Conservation (phyloP, 2,329 filamentous ascomycete species). For the Stachybotrys chartarum region DNA sequence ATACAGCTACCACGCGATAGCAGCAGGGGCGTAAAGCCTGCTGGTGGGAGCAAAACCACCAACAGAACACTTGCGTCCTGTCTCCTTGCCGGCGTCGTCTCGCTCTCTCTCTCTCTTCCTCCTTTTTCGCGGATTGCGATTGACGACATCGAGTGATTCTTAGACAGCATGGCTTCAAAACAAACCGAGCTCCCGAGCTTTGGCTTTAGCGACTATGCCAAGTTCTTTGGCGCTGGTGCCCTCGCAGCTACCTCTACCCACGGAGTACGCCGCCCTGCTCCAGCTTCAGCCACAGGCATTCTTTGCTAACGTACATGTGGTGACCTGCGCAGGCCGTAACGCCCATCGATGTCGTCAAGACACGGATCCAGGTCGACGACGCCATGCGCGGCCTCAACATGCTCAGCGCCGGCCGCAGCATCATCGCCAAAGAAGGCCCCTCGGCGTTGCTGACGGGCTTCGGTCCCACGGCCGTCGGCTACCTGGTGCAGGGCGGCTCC, state of each 20-base stretch:
- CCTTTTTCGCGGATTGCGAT: neutral
- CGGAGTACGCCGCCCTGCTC: conserved; percentile 28
- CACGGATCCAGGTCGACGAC: conserved; percentile 84
- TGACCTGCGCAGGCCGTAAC: conserved; percentile 35
- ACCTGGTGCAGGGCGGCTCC: conserved; percentile 83
- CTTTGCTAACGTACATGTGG: neutral
- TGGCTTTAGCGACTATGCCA: conserved; percentile 35
- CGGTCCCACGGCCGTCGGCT: conserved; percentile 78
- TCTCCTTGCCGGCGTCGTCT: neutral
- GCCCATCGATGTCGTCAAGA: conserved; percentile 71
- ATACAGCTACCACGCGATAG: neutral
- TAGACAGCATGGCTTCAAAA: conserved; percentile 14
- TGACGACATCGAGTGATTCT: neutral
- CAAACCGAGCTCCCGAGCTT: conserved; percentile 31
- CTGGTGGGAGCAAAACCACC: neutral
- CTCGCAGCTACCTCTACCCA: conserved; percentile 45
- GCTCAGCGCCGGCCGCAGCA: conserved; percentile 70
- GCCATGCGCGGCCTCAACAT: conserved; percentile 78
- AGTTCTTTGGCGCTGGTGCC: conserved; percentile 46
- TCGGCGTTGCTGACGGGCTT: conserved; percentile 75
- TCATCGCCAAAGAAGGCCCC: conserved; percentile 72
- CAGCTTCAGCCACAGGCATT: neutral
- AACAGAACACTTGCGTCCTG: neutral
- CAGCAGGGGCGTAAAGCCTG: neutral
- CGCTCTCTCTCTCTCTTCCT: neutral